Evolutionary conservation across 1,284 basidiomycete species (phyloP), one percentile per base, ranked within the genome.

Genomic region (Boletus hoseneyae): DNA sequence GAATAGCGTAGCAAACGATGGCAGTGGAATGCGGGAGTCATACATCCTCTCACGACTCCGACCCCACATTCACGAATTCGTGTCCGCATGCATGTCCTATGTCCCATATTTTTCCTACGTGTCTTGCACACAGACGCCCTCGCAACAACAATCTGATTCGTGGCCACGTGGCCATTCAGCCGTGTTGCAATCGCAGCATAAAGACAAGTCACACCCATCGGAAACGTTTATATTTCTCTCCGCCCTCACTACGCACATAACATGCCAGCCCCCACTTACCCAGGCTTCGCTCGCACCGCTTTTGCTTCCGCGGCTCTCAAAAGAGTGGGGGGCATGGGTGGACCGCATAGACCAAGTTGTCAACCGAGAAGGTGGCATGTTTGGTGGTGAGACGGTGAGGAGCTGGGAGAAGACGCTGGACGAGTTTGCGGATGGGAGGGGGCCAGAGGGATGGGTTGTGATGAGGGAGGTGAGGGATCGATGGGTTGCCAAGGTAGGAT

Each of bases 311-410:
- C 82, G 85, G 13, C 67, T 91, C 33, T 58, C 73, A 10, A 74
- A 81, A 39, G 88, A 91, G 64, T 91, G 89, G 89, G 76, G 70
- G 43, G 80, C 79, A 12, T 91, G 88, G 88, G 73, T 88, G n/a
- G 73, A 79, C 38, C 75, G 75, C 39, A 73, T 90, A 27, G 84
- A 89, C 57, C 70, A 79, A 16, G 68, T 78, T 10, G 84, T 87
- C 3, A 90, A 90, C 60, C 72, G 69, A n/a, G 73, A 85, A 55
- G 85, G 80, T 6, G 81, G 85, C 5, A 89, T 91, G 87, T 90
- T 89, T 64, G 81, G 85, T 6, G 76, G 74, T 42, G 86, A 89
- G 52, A 77, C 75, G 12, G 86, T 85, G 23, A 67, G 73, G 50
- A 71, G 69, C 7, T 91, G 88, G 89, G 81, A 82, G 57, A 75